phyloP scores from a whole-genome alignment of 306 rosid species.

The Carpinus fangiana region DNA sequence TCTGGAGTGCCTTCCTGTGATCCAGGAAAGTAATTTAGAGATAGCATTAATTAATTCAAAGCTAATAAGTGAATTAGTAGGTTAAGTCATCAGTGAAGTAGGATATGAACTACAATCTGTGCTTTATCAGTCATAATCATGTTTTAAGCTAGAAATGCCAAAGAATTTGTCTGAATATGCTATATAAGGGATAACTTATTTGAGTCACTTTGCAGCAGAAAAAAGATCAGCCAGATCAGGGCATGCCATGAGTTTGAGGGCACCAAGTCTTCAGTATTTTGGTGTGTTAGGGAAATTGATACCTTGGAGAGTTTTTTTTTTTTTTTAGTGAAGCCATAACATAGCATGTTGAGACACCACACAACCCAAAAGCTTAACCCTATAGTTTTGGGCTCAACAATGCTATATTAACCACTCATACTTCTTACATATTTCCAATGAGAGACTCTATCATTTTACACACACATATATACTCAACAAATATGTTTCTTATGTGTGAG shows the following conservation, averaged over 20 bases:
- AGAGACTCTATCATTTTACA: too few relatives aligned
- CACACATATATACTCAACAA: too few relatives aligned
- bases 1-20: slow-evolving; percentile 39
- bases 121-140: not conserved
- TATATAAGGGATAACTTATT: not conserved
- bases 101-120: not conserved
- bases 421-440: too few relatives aligned
- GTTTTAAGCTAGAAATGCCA: not conserved
- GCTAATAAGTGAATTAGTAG: not conserved
- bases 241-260: slow-evolving; percentile 8
- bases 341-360: too few relatives aligned
- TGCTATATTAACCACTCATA: too few relatives aligned
- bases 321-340: too few relatives aligned
- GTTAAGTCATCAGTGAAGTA: not conserved
- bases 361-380: too few relatives aligned
- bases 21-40: not conserved
- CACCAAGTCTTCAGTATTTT: not conserved
- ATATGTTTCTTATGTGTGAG: too few relatives aligned
- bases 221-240: not conserved
- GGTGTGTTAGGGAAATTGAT: not conserved
- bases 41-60: not conserved
- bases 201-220: not conserved
- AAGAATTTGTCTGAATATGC: not conserved
- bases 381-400: too few relatives aligned
- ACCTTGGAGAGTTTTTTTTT: too few relatives aligned